These are phyloP conservation scores for Carex parvula DNA, from an alignment of 176 grass and related monocot genomes.

Conservation along the genomic window DNA sequence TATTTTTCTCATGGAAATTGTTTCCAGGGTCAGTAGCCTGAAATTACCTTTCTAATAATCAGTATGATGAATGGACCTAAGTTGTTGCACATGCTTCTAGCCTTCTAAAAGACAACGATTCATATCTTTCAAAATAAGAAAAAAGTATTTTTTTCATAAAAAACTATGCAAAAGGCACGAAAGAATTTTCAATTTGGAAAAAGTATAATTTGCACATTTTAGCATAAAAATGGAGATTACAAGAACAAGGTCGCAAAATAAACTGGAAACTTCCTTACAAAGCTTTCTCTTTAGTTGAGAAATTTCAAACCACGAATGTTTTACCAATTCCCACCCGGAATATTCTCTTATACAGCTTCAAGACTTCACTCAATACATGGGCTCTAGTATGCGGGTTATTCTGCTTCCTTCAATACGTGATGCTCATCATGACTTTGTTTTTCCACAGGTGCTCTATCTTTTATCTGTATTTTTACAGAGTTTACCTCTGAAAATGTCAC, in stretches of 20 bases:
- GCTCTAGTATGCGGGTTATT: slow-evolving; percentile 50
- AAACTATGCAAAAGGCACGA: too few relatives aligned
- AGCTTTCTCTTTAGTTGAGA: background rate
- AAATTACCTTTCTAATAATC: slow-evolving; percentile 9
- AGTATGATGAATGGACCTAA: background rate
- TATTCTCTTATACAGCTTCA: slow-evolving; percentile 53
- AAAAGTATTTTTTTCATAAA: too few relatives aligned
- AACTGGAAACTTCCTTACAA: background rate
- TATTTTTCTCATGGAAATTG: slow-evolving; percentile 80
- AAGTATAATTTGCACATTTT: too few relatives aligned
- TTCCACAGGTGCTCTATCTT: slow-evolving; percentile 67
- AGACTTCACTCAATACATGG: slow-evolving; percentile 79
- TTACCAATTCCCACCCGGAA: slow-evolving; percentile 7
- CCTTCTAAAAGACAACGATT: too few relatives aligned
- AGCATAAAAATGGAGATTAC: too few relatives aligned
- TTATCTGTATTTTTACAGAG: background rate
- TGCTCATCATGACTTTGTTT: slow-evolving; percentile 92
- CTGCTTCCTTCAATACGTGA: slow-evolving; percentile 82
- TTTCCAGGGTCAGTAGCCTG: slow-evolving; percentile 54
- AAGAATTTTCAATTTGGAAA: too few relatives aligned
- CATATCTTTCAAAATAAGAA: too few relatives aligned
- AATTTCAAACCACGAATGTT: slow-evolving; percentile 14
- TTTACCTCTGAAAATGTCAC: background rate
- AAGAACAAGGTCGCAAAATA: too few relatives aligned
- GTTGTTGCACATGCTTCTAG: too few relatives aligned